A percentile compares a stretch with the other conserved stretches of the same genome.
These are phyloP conservation scores for Tylopilus sp. DNA, from an alignment of 768 basidiomycete genomes.

Conservation along the genomic window DNA sequence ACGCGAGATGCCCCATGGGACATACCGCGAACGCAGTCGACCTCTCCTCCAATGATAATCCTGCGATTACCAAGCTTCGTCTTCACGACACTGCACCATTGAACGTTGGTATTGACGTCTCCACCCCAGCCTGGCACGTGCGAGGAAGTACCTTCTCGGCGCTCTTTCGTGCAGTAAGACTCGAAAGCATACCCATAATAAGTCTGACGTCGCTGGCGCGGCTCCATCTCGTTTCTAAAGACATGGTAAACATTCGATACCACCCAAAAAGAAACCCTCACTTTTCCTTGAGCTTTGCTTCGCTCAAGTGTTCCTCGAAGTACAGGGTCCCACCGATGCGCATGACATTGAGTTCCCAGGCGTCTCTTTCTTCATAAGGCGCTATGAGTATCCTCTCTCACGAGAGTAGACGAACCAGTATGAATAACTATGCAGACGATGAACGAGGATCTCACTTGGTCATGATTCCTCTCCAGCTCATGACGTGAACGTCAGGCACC, in stretches of 20 bases:
- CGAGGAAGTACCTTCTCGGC: constrained; percentile 19
- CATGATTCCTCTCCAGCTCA: constrained; percentile 80
- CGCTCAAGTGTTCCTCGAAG: constrained; percentile 67
- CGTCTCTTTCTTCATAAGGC: constrained; percentile 78
- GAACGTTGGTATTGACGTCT: constrained; percentile 82
- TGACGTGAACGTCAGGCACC: constrained; percentile 48
- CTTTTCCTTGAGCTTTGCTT: constrained; percentile 62
- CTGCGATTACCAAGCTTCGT: constrained; percentile 73
- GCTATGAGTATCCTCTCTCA: constrained; percentile 72
- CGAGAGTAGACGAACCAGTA: constrained; percentile 20
- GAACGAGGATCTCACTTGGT: constrained; percentile 57
- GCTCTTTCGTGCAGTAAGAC: constrained; percentile 68
- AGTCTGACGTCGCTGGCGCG: constrained; percentile 57
- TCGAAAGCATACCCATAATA: constrained; percentile 92
- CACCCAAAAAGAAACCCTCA: constrained; percentile 31
- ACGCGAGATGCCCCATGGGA: background rate
- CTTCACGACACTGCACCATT: constrained; percentile 89
- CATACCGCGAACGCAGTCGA: constrained; percentile 82
- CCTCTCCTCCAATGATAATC: constrained; percentile 83
- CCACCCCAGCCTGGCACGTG: constrained; percentile 61
- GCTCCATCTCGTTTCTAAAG: constrained; percentile 60
- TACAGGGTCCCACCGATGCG: constrained; percentile 63
- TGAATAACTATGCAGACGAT: constrained; percentile 7
- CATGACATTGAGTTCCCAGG: constrained; percentile 86
- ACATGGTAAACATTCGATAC: background rate